Evolutionary conservation across 208 protist genomes (phyloP).

Genomic region (Strigomonas culicis): DNA sequence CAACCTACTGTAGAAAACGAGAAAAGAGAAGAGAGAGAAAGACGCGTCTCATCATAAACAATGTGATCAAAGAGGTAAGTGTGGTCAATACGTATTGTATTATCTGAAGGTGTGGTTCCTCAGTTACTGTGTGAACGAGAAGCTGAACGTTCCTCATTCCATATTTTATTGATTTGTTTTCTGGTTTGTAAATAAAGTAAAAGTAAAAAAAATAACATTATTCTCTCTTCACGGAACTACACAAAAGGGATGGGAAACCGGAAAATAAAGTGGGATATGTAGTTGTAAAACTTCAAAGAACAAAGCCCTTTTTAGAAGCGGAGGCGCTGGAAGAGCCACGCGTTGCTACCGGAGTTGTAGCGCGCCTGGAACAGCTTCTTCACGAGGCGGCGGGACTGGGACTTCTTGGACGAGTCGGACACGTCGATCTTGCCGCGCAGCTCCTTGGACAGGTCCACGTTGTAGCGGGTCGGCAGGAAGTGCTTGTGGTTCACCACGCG

Average conservation of each 20-base stretch:
- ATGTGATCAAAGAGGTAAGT: background rate
- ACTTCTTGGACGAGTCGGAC: constrained; percentile 88
- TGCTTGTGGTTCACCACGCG: constrained; percentile 98
- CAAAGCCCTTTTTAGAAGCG: constrained; percentile 91
- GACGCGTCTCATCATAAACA: background rate
- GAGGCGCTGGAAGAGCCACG: constrained; percentile 98
- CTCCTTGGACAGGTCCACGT: constrained; percentile 91
- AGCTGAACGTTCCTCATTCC: background rate
- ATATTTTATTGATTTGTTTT: background rate
- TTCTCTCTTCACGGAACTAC: background rate
- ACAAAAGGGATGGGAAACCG: background rate
- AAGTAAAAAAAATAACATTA: background rate
- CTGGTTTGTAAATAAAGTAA: background rate
- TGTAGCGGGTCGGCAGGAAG: constrained; percentile 97
- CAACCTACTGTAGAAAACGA: constrained; percentile 3
- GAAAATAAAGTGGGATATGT: background rate
- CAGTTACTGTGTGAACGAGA: background rate
- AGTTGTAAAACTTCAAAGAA: background rate
- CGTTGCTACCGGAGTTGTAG: constrained; percentile 96
- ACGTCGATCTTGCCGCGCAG: constrained; percentile 91
- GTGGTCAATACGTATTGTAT: background rate
- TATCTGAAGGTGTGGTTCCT: background rate
- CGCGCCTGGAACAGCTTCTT: constrained; percentile 92
- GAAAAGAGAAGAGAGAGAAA: constrained; percentile 20
- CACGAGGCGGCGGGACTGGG: constrained; percentile 79